A percentile compares a stretch with the other conserved stretches of the same genome.
Conservation (phyloP, 2,329 filamentous ascomycete genomes). For the Fusarium sterilihyphosum region DNA sequence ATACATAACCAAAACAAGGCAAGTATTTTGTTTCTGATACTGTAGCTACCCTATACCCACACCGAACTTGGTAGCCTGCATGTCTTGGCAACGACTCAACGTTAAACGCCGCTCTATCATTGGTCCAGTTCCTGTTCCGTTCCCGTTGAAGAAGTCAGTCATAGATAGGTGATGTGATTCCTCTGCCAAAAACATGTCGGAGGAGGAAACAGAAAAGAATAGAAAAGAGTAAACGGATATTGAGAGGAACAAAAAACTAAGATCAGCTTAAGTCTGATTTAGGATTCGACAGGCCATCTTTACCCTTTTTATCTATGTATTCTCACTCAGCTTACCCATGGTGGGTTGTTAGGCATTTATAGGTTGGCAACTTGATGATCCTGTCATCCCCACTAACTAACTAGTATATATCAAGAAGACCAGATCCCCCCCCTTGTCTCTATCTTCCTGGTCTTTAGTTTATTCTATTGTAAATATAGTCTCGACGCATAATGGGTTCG, state of each 20-base stretch:
- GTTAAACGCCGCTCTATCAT: neutral
- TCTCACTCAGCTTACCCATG: slow-evolving; percentile 28
- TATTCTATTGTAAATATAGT: neutral
- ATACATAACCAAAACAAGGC: neutral
- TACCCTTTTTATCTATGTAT: slow-evolving; percentile 1
- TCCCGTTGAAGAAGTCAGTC: slow-evolving; percentile 8
- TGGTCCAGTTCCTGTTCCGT: neutral
- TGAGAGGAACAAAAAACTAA: neutral
- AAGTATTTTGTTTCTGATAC: neutral
- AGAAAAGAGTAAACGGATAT: neutral
- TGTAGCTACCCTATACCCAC: slow-evolving; percentile 18
- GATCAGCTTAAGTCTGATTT: neutral
- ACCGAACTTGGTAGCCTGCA: neutral
- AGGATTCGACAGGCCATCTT: neutral
- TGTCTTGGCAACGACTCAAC: slow-evolving; percentile 1
- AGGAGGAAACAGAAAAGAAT: neutral
- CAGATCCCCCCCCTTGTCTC: neutral
- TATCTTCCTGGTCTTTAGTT: neutral
- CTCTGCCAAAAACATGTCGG: neutral
- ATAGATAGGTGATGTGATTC: neutral
- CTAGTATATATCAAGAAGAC: slow-evolving; percentile 7
- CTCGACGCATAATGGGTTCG: slow-evolving; percentile 47
- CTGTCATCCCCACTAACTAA: slow-evolving; percentile 8
- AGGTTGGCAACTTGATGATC: slow-evolving; percentile 5
- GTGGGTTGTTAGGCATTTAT: neutral